phyloP scores from a whole-genome alignment of 2,329 filamentous ascomycete genomes.

The Trichoderma semiorbis region DNA sequence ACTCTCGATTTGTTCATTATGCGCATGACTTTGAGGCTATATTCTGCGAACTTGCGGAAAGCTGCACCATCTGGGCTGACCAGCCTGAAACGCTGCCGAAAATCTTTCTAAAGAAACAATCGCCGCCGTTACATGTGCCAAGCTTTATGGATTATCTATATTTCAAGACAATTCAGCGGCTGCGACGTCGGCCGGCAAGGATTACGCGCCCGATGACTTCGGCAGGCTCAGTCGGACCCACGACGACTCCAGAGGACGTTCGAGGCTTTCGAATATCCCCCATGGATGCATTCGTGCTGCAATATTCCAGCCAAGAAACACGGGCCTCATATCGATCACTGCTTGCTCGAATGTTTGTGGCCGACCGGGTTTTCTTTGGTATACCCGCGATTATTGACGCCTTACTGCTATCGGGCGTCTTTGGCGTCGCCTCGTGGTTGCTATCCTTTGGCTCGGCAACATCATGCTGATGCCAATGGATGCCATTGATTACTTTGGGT shows the following conservation, averaged over 20 bases:
- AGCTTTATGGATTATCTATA: slow-evolving; percentile 37
- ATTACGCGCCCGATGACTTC: slow-evolving; percentile 43
- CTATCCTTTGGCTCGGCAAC: slow-evolving; percentile 15
- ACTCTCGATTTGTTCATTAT: slow-evolving; percentile 63
- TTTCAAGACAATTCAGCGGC: slow-evolving; percentile 43
- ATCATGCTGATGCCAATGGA: neutral
- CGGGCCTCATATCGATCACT: slow-evolving; percentile 36
- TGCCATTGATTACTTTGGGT: neutral
- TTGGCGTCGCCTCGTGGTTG: slow-evolving; percentile 23
- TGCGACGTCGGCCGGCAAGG: slow-evolving; percentile 41
- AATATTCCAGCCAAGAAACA: slow-evolving; percentile 26
- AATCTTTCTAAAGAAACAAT: slow-evolving; percentile 40
- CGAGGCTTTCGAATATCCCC: slow-evolving; percentile 47
- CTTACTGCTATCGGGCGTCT: slow-evolving; percentile 33
- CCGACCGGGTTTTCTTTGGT: slow-evolving; percentile 41
- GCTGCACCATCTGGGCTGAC: slow-evolving; percentile 55
- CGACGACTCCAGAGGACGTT: slow-evolving; percentile 36
- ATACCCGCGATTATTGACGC: slow-evolving; percentile 29
- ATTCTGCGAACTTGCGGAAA: slow-evolving; percentile 57
- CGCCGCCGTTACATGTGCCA: slow-evolving; percentile 34
- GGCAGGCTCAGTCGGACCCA: slow-evolving; percentile 23
- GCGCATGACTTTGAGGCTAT: slow-evolving; percentile 59
- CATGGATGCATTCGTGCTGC: slow-evolving; percentile 49
- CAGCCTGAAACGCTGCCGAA: slow-evolving; percentile 49
- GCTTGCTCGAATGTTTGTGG: slow-evolving; percentile 43